phyloP scores from a whole-genome alignment of 163 green algal genomes.

The Scenedesmus sp. region DNA sequence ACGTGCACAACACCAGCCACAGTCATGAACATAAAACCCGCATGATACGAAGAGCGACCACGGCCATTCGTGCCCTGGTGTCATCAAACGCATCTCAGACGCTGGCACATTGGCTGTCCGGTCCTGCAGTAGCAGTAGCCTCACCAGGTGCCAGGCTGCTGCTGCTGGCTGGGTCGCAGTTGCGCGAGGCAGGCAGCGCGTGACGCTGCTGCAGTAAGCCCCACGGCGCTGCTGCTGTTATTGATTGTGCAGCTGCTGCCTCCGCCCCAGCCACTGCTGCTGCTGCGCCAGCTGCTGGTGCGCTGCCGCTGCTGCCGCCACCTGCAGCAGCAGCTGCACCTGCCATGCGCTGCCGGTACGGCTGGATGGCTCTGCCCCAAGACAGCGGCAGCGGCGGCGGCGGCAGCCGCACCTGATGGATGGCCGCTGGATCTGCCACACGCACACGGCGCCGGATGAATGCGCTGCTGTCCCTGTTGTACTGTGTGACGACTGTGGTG shows the following conservation, averaged over 20 bases:
- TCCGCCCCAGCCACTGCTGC: neutral
- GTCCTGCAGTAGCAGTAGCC: neutral
- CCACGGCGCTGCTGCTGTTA: constrained; percentile 27
- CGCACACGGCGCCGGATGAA: constrained; percentile 54
- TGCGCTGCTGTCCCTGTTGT: constrained; percentile 81
- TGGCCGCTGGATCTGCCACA: constrained; percentile 55
- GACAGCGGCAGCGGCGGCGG: constrained; percentile 80
- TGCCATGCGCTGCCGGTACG: constrained; percentile 55
- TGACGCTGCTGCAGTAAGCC: neutral
- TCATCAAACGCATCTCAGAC: neutral
- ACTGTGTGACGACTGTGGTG: constrained; percentile 71
- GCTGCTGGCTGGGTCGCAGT: constrained; percentile 21
- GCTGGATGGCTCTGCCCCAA: constrained; percentile 83
- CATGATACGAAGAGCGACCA: too few species aligned
- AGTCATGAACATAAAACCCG: too few species aligned
- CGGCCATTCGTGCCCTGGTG: neutral
- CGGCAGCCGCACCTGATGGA: constrained; percentile 75
- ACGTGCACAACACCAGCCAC: neutral
- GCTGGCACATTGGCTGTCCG: neutral
- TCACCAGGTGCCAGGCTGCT: neutral
- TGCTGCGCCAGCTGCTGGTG: neutral
- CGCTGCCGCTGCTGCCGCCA: constrained; percentile 49
- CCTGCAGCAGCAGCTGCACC: constrained; percentile 24
- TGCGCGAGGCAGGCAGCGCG: constrained; percentile 31
- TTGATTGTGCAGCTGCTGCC: constrained; percentile 47